Percentiles rank a stretch among this genome's conserved stretches.
Evolutionary conservation across 2,329 filamentous ascomycete genomes (phyloP).

Genomic region (Hysterium pulicare): DNA sequence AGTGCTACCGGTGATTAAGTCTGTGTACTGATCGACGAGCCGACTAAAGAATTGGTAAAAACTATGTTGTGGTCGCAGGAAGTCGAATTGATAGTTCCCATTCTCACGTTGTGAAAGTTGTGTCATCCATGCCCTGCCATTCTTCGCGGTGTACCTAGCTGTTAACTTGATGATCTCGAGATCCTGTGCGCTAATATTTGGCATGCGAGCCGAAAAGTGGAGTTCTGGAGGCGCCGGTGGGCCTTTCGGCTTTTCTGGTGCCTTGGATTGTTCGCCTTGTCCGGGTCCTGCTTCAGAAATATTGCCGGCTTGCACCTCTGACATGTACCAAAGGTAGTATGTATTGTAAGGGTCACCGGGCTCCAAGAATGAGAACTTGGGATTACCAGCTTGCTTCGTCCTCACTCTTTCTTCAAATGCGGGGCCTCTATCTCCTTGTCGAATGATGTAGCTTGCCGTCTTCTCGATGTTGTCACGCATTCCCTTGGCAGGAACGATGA

Average conservation of each 20-base stretch:
- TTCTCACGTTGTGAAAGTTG: slow-evolving; percentile 83
- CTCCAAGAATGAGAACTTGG: slow-evolving; percentile 88
- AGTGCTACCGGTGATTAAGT: slow-evolving; percentile 66
- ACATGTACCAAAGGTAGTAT: slow-evolving; percentile 88
- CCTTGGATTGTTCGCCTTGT: slow-evolving; percentile 51
- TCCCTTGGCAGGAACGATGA: slow-evolving; percentile 81
- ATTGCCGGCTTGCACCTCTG: slow-evolving; percentile 79
- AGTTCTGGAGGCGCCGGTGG: slow-evolving; percentile 84
- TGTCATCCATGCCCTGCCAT: slow-evolving; percentile 89
- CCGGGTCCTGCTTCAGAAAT: slow-evolving; percentile 77
- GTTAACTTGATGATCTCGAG: slow-evolving; percentile 71
- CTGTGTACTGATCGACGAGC: slow-evolving; percentile 89
- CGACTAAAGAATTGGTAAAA: slow-evolving; percentile 94
- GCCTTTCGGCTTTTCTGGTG: slow-evolving; percentile 68
- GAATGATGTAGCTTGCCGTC: slow-evolving; percentile 85
- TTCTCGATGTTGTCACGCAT: slow-evolving; percentile 87
- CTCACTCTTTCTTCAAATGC: slow-evolving; percentile 80
- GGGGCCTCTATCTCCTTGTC: slow-evolving; percentile 47
- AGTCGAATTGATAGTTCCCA: slow-evolving; percentile 93
- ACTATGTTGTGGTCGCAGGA: slow-evolving; percentile 90
- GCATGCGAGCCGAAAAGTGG: slow-evolving; percentile 93
- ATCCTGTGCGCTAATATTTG: slow-evolving; percentile 93
- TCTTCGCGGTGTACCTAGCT: slow-evolving; percentile 87
- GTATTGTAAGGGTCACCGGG: slow-evolving; percentile 77
- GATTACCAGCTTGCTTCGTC: slow-evolving; percentile 76